Conservation (phyloP, 139 green algal species). For the Dunaliella primolecta region DNA sequence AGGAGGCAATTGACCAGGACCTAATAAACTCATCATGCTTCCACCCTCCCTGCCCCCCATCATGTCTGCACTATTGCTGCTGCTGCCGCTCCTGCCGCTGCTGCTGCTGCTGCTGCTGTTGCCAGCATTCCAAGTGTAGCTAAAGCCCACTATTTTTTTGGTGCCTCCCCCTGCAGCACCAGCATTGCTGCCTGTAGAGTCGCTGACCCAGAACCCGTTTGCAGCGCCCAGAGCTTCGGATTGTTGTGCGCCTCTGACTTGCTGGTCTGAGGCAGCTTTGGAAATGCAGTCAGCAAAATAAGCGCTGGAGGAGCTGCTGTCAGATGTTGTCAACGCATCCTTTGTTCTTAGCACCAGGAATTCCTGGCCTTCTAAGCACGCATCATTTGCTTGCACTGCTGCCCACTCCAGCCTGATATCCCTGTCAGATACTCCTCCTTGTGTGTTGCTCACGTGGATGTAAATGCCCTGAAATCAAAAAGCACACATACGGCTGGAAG, state of each 20-base stretch:
- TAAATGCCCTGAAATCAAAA: background rate
- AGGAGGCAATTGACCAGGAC: background rate
- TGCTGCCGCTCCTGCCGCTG: background rate
- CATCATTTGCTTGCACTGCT: background rate
- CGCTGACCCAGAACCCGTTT: background rate
- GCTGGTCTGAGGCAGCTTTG: background rate
- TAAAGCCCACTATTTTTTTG: too few relatives aligned
- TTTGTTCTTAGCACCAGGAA: background rate
- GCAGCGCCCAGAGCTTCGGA: background rate
- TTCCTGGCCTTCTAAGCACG: background rate
- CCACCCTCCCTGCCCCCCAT: background rate
- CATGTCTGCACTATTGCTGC: background rate
- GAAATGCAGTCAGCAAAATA: background rate
- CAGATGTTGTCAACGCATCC: background rate
- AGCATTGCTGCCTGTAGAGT: background rate
- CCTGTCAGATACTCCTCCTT: background rate
- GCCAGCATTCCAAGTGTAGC: background rate
- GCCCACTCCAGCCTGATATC: background rate
- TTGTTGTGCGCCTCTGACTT: background rate
- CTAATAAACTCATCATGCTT: background rate
- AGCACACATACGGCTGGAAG: background rate
- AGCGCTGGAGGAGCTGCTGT: too few relatives aligned
- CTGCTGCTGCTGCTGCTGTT: background rate
- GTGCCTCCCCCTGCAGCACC: background rate
- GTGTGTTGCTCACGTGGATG: background rate